Evolutionary conservation across 1,284 basidiomycete genomes (phyloP).

Genomic region (Tilletia caries): DNA sequence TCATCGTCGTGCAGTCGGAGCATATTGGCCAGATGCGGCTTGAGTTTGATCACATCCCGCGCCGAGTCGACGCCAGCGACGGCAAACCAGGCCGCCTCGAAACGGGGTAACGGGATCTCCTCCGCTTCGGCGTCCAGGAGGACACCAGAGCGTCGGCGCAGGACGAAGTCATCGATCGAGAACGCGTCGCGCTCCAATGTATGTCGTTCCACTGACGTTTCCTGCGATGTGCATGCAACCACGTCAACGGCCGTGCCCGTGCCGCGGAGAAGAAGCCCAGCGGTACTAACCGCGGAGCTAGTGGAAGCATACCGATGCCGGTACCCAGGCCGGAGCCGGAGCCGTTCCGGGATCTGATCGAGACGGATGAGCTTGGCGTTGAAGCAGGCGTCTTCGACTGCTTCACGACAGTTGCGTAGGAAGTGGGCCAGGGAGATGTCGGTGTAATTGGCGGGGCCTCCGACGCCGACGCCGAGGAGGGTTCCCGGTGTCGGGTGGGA

Average conservation of each 20-base stretch:
- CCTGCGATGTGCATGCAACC: neutral
- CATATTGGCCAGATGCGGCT: conserved; percentile 16
- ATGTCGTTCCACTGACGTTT: neutral
- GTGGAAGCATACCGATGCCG: neutral
- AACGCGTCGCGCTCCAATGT: neutral
- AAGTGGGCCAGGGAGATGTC: conserved; percentile 21
- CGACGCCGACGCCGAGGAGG: conserved; percentile 22
- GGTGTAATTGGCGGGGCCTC: conserved; percentile 31
- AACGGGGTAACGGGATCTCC: neutral
- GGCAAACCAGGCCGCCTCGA: conserved; percentile 37
- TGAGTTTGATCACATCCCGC: conserved; percentile 19
- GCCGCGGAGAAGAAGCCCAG: neutral
- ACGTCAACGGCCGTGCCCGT: no score
- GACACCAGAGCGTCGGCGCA: neutral
- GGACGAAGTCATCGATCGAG: neutral
- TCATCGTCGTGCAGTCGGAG: neutral
- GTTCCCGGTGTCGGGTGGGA: conserved; percentile 13
- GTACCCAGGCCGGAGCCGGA: neutral
- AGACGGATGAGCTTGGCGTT: neutral
- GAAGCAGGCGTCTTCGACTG: conserved; percentile 17
- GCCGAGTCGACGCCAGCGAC: conserved; percentile 32
- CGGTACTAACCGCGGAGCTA: neutral
- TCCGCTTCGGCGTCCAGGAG: neutral
- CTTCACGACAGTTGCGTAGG: conserved; percentile 17
- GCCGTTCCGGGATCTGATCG: neutral